Evolutionary conservation across 352 stramenopile genomes (phyloP).

Genomic region (Blastocystis sp.): DNA sequence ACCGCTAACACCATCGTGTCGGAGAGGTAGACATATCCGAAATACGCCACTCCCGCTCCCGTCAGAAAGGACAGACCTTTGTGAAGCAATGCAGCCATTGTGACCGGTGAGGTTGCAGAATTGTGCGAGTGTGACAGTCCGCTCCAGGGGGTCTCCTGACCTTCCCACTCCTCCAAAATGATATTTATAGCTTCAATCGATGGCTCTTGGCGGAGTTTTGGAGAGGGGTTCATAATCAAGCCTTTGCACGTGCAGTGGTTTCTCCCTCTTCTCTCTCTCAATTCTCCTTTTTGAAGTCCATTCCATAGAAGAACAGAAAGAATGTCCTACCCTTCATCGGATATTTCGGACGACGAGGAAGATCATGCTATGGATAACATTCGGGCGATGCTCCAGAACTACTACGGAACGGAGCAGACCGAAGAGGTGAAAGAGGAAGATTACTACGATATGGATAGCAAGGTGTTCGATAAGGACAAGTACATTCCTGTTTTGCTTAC

Average conservation of each 20-base stretch:
- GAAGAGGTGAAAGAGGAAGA: conserved; percentile 55
- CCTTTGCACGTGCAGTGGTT: not conserved
- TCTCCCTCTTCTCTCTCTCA: not conserved
- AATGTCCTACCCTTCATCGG: conserved; percentile 18
- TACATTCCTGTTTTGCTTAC: conserved; percentile 48
- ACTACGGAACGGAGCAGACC: conserved; percentile 47
- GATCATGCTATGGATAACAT: conserved; percentile 67
- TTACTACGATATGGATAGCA: conserved; percentile 63
- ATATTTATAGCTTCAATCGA: not conserved
- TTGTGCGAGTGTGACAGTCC: not conserved
- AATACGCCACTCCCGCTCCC: not conserved
- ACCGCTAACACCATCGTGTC: not conserved
- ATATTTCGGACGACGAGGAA: conserved; percentile 38
- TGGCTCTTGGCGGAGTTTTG: too few relatives aligned
- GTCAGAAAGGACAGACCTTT: not conserved
- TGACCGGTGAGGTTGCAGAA: not conserved
- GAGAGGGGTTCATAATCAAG: not conserved
- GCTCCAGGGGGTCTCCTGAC: not conserved
- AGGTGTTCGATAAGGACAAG: conserved; percentile 67
- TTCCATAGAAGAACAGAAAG: too few relatives aligned
- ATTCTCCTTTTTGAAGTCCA: not conserved
- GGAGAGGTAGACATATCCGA: not conserved
- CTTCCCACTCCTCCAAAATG: not conserved
- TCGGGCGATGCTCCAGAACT: conserved; percentile 63
- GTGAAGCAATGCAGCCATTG: not conserved